Percentiles rank a stretch among this genome's conserved stretches.
These are phyloP conservation scores for Cladosporium sp. DNA, from an alignment of 2,329 filamentous ascomycete genomes.

Conservation along the genomic window DNA sequence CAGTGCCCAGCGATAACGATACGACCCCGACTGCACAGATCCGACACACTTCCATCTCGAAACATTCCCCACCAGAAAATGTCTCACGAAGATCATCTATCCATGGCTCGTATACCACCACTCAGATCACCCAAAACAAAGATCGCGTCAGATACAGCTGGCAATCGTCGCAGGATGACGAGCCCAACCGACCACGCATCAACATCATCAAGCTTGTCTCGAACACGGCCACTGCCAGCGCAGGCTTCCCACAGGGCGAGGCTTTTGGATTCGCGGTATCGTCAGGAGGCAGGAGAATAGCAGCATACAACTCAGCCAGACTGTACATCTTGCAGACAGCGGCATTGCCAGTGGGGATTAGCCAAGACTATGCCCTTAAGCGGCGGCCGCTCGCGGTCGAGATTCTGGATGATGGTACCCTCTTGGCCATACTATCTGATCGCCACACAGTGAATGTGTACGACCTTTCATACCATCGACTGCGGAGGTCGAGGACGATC, in stretches of 20 bases:
- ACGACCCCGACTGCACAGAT: background rate
- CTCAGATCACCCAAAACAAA: constrained; percentile 27
- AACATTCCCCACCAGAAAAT: background rate
- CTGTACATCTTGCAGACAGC: constrained; percentile 74
- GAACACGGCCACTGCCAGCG: constrained; percentile 72
- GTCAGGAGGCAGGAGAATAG: constrained; percentile 66
- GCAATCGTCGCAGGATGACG: constrained; percentile 34
- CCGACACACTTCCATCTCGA: constrained; percentile 7
- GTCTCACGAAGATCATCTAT: constrained; percentile 4
- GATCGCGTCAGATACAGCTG: constrained; percentile 35
- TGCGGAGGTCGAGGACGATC: constrained; percentile 63
- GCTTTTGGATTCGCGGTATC: constrained; percentile 82
- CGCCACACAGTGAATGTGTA: constrained; percentile 84
- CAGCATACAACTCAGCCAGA: constrained; percentile 81
- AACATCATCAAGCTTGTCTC: constrained; percentile 72
- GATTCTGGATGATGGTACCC: constrained; percentile 70
- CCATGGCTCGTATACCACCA: constrained; percentile 18
- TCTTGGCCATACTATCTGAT: constrained; percentile 73
- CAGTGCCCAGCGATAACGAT: background rate
- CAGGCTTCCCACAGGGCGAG: constrained; percentile 64
- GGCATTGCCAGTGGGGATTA: constrained; percentile 52
- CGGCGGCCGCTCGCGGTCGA: constrained; percentile 72
- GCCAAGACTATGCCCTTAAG: constrained; percentile 74
- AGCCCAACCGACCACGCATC: constrained; percentile 34
- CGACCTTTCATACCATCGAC: constrained; percentile 60